These are phyloP conservation scores for Tephrocybe rancida DNA, from an alignment of 768 basidiomycete genomes.

Conservation along the genomic window DNA sequence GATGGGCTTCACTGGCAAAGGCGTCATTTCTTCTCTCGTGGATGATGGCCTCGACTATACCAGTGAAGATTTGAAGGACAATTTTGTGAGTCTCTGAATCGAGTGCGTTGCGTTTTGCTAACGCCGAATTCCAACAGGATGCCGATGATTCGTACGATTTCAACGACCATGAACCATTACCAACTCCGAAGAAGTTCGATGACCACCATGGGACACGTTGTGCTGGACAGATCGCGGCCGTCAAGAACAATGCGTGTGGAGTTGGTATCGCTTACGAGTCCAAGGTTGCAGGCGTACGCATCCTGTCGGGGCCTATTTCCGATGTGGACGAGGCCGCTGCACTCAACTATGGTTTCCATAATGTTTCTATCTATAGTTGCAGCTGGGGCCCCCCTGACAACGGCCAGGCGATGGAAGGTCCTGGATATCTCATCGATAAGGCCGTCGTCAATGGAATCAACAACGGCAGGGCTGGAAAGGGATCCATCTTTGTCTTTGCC, in stretches of 20 bases:
- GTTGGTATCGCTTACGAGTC: slow-evolving; percentile 92
- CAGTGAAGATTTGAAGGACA: slow-evolving; percentile 82
- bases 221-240: slow-evolving; percentile 94
- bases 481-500: slow-evolving; percentile 95
- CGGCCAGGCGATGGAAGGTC: slow-evolving; percentile 92
- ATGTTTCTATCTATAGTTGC: slow-evolving; percentile 92
- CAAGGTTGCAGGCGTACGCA: slow-evolving; percentile 92
- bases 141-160: slow-evolving; percentile 91
- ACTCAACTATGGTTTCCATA: slow-evolving; percentile 92
- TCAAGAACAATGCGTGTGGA: slow-evolving; percentile 91
- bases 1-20: slow-evolving; percentile 85
- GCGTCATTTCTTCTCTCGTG: slow-evolving; percentile 84
- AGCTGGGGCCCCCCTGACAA: slow-evolving; percentile 99
- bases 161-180: slow-evolving; percentile 89
- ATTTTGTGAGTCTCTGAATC: slow-evolving; percentile 72
- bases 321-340: slow-evolving; percentile 96
- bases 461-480: slow-evolving; percentile 86
- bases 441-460: slow-evolving; percentile 93
- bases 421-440: slow-evolving; percentile 87
- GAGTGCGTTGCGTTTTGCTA: background rate
- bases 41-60: slow-evolving; percentile 96
- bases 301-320: slow-evolving; percentile 92
- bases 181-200: slow-evolving; percentile 84
- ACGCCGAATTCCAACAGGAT: slow-evolving; percentile 53
- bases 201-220: slow-evolving; percentile 98